Base-by-base conservation (phyloP, 768 basidiomycete genomes). In the Baorangia bicolor region DNA sequence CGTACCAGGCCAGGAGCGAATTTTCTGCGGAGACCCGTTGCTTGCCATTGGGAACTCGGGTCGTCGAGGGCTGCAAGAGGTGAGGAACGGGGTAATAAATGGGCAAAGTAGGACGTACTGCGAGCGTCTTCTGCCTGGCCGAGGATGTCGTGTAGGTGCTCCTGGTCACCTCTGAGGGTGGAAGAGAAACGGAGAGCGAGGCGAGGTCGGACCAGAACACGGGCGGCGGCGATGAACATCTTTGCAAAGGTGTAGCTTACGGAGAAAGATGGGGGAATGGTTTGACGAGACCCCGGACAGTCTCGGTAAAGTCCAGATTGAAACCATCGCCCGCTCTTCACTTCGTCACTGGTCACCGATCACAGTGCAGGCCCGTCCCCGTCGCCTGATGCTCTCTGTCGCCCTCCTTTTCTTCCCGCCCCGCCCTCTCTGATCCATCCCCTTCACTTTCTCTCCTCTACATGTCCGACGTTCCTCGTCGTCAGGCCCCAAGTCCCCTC, bases 401-500 rank as follows among this genome's bases (percentile, higher is more conserved):
- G 45, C 16, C 39, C 33, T 43, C 55, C 30, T 54, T 53, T 40
- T 46, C 41, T 60, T n/a, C 49, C 44, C 38, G 11, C n/a, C 44
- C 33, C 49, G 44, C 39, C 49, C 37, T 23, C 46, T 64, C 25
- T 70, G 52, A 64, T 53, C 27, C 30, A 12, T 37, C 23, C n/a
- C 50, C 33, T 51, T 21, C 16, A 9, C 47, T 4, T 5, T 13
- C 30, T 11, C 10, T 11, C 11, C 34, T 25, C 31, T 48, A 25
- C 61, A 68, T 67, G 65, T 45, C 60, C 35, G 75, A 71, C 67
- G 69, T 70, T 58, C 73, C 75, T 40, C 82, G 83, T 63, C 79
- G 83, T 51, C 77, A 72, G 68, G 59, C 73, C 66, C 88, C 90
- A n/a, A 88, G 87, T 63, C 90, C 90, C 58, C 88, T 91, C 69